phyloP scores from a whole-genome alignment of 345 rosid species.

The Citrus cavaleriei region DNA sequence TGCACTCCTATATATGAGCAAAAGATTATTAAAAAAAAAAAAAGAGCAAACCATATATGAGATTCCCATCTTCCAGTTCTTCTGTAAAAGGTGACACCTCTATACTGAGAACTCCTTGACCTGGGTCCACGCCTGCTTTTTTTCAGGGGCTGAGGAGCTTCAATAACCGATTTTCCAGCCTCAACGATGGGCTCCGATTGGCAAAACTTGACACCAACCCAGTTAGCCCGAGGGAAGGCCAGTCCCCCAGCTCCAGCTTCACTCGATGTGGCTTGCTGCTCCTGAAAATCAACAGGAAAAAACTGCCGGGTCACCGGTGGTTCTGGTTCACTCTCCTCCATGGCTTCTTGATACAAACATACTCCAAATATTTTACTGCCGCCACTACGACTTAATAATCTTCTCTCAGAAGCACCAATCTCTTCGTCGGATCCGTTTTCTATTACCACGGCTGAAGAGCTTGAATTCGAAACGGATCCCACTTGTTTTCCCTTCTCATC shows the following conservation, averaged over 20 bases:
- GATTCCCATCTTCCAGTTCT: conserved; percentile 99
- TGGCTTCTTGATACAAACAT: conserved; percentile 27
- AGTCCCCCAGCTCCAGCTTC: conserved; percentile 23
- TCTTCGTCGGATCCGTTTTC: conserved; percentile 83
- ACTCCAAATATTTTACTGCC: conserved; percentile 56
- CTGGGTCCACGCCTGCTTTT: conserved; percentile 96
- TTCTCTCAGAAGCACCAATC: conserved; percentile 26
- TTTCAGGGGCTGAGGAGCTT: conserved; percentile 60
- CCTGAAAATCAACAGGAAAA: conserved; percentile 64
- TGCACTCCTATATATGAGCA: background rate
- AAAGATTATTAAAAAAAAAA: background rate
- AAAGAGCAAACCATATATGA: conserved; percentile 71
- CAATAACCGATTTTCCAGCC: conserved; percentile 31
- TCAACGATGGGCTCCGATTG: conserved; percentile 46
- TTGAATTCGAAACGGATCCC: conserved; percentile 69
- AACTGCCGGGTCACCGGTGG: conserved; percentile 77
- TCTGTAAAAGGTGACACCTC: conserved; percentile 96
- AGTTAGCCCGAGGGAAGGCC: conserved; percentile 59
- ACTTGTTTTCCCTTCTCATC: conserved; percentile 66
- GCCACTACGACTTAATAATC: background rate
- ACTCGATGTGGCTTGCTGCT: conserved; percentile 20
- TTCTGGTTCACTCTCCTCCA: conserved; percentile 25
- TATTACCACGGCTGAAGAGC: conserved; percentile 78
- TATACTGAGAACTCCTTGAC: conserved; percentile 92
- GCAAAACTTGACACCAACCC: conserved; percentile 65